phyloP scores from a whole-genome alignment of 192 early-diverging fungal species.

The Coemansia sp. region DNA sequence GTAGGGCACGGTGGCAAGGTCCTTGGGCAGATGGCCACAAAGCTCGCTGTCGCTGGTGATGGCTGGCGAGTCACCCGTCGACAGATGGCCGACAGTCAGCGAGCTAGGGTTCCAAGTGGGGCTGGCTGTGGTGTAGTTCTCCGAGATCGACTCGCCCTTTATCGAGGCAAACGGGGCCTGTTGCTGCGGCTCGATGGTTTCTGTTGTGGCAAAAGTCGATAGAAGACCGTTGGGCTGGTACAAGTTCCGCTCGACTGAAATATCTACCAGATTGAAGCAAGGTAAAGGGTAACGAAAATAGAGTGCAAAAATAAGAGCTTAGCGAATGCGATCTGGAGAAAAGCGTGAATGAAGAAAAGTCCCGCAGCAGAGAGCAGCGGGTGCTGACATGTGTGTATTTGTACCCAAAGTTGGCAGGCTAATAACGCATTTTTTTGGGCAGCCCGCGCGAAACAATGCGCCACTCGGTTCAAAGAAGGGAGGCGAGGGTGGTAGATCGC shows the following conservation, averaged over 20 bases:
- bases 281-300: neutral
- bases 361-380: neutral
- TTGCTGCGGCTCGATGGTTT: slow-evolving; percentile 1
- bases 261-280: neutral
- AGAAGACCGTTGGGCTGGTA: neutral
- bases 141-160: slow-evolving; percentile 1
- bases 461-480: slow-evolving; percentile 8
- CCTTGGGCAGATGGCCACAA: slow-evolving; percentile 5
- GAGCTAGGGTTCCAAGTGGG: neutral
- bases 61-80: neutral
- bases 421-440: neutral
- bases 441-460: neutral
- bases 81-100: neutral
- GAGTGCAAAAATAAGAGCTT: neutral
- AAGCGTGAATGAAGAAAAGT: neutral
- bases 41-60: neutral
- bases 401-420: neutral
- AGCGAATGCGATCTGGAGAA: neutral
- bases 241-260: neutral
- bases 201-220: neutral
- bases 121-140: neutral
- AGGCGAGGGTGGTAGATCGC: neutral
- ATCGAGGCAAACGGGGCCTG: neutral
- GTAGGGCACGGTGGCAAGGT: slow-evolving; percentile 17
- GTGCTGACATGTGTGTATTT: slow-evolving; percentile 1